Evolutionary conservation across 495 filamentous ascomycete species (phyloP), one percentile per base, ranked within the genome.

Genomic region (Penicillium atrosanguineum): DNA sequence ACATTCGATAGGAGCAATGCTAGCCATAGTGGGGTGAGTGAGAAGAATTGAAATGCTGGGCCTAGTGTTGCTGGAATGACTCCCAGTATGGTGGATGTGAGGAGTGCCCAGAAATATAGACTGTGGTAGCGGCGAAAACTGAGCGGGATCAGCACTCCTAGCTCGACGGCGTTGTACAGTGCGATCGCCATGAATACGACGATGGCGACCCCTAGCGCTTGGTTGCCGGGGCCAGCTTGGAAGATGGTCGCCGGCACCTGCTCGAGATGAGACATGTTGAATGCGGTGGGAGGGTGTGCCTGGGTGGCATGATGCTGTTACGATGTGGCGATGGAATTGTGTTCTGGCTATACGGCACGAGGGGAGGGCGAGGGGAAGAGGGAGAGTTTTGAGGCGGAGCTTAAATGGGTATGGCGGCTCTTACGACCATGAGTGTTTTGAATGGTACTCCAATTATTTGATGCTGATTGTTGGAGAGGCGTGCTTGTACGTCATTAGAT

Each of bases 101-200:
- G 61, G 6, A 80, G 62, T 18, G 71, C 69, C 74, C 75, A 80
- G 63, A 80, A 80, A 52, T 80, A 80, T 2, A 80, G 65, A 6
- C 73, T 75, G 23, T 65, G 64, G 55, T 73, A 73, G 42, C 72
- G 67, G 28, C 67, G 73, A 61, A 79, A 80, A 14, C 70, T 79
- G 4, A 75, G 62, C 12, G 77, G 69, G 38, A 79, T 69, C 41
- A 79, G 71, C 2, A 78, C 38, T 18, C 71, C 59, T 6, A 80
- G 60, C 53, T 80, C 77, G 48, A 75, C 40, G 20, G 72, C 68
- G 29, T 80, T 79, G 52, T 79, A 79, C 46, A 72, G 69, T 6
- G 73, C 64, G 16, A 79, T 63, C 4, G 71, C 57, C 34, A 75
- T 73, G 56, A 79, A 78, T 25, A 70, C 63, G 36, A 75, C 53